phyloP scores from a whole-genome alignment of 139 green algal genomes.

The Auxenochlorella pyrenoidosa region DNA sequence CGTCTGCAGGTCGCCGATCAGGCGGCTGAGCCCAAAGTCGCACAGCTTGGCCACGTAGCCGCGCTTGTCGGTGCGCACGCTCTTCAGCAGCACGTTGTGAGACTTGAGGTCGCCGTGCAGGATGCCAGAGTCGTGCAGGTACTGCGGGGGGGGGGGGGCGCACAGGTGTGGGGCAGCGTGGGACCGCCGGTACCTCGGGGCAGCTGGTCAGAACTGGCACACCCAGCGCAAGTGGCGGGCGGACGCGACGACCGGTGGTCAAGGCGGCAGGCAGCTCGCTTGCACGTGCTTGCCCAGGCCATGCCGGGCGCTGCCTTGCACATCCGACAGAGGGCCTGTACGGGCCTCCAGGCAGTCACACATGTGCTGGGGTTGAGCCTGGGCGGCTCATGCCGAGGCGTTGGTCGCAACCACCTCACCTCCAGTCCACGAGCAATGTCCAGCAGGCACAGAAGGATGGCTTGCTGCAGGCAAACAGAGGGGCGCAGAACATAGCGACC shows the following conservation, averaged over 20 bases:
- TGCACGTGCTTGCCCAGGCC: neutral
- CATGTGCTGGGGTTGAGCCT: too few species aligned
- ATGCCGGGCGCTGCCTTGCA: neutral
- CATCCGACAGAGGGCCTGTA: neutral
- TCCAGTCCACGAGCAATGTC: slow-evolving; percentile 38
- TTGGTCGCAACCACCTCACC: neutral
- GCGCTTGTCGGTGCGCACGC: slow-evolving; percentile 54
- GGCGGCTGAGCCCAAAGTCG: slow-evolving; percentile 14
- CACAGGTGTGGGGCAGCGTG: too few species aligned
- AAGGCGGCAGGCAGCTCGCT: too few species aligned
- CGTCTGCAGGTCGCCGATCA: neutral
- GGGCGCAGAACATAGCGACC: too few species aligned
- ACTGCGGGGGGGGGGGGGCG: slow-evolving; percentile 2
- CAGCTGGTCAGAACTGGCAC: too few species aligned
- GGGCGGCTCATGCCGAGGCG: too few species aligned
- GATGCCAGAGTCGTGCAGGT: slow-evolving; percentile 54
- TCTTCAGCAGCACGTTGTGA: slow-evolving; percentile 79
- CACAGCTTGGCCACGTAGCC: slow-evolving; percentile 80
- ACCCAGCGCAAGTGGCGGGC: too few species aligned
- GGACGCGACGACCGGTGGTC: too few species aligned
- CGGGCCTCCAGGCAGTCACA: too few species aligned
- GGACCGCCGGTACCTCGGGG: too few species aligned
- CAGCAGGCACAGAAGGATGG: slow-evolving; percentile 38
- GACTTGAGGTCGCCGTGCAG: slow-evolving; percentile 84
- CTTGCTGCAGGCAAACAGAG: too few species aligned